Evolutionary conservation across 495 filamentous ascomycete genomes (phyloP), one percentile per base, ranked within the genome.

Genomic region (Aspergillus sclerotioniger): DNA sequence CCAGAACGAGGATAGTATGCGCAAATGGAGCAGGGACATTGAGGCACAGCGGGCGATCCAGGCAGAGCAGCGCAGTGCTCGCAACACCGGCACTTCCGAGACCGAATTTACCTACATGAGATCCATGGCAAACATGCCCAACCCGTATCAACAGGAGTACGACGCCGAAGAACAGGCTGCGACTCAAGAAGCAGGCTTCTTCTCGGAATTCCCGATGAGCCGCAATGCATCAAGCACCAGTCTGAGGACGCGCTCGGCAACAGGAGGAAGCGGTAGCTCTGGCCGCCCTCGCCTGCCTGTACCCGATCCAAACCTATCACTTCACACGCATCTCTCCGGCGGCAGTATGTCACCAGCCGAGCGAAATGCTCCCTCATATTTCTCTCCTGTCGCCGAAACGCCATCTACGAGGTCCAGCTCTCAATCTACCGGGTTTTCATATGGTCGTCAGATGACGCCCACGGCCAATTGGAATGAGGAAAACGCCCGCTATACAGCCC

Each of bases 401-500:
- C 91, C 94, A 17, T 95, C 91, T 2, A 88, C 88, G 6, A 83
- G 92, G 47, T 91, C 90, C 8, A 96, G 89, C 72, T 94, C 90
- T 53, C 83, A 84, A 49, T 82, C 84, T 3, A 80, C 79, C 33
- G 80, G 83, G 58, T 92, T 88, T 65, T 84, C 86, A 7, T 96
- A 95, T 67, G 86, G 92, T 50, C 85, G 92, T 29, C 86, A 92
- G 63, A 76, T 75, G 13, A 86, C 83, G 6, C 82, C 87, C 20
- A 71, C 60, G 63, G 87, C 73, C 62, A 80, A 73, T 17, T 81
- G 82, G 55, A 78, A 79, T 20, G 88, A 92, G 37, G 89, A 91
- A 20, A 79, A 74, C 57, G 88, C 88, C 68, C 86, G 90, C 37
- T 92, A 90, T 63, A 96, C 94, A 2, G 91, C 93, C 4, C 93